Evolutionary conservation across 108 stramenopile species (phyloP).

Genomic region (Bacterosira constricta): DNA sequence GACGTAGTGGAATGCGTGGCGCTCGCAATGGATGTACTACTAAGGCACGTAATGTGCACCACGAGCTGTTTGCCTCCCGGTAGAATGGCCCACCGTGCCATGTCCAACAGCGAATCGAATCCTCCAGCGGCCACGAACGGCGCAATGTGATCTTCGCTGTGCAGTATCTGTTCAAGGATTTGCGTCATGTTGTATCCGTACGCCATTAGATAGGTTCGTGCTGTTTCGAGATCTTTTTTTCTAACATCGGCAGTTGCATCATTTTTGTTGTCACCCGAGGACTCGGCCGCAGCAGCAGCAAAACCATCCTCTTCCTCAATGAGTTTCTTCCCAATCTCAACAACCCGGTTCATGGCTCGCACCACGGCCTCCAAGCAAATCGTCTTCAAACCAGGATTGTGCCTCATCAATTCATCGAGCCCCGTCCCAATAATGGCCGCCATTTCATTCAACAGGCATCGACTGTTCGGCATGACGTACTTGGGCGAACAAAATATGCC

Average conservation of each 20-base stretch:
- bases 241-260: not conserved
- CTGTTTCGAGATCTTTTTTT: conserved; percentile 52
- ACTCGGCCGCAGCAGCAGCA: not conserved
- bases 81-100: conserved; percentile 66
- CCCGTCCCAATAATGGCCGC: conserved; percentile 86
- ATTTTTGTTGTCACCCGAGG: no score
- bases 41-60: conserved; percentile 76
- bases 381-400: conserved; percentile 74
- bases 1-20: conserved; percentile 80
- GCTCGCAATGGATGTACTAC: conserved; percentile 74
- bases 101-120: conserved; percentile 68
- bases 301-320: conserved; percentile 37
- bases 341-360: conserved; percentile 71
- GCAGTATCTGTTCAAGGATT: conserved; percentile 86
- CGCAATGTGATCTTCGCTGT: conserved; percentile 78
- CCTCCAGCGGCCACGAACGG: conserved; percentile 83
- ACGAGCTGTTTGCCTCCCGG: conserved; percentile 73
- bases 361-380: conserved; percentile 44
- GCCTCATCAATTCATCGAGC: conserved; percentile 93
- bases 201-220: conserved; percentile 81
- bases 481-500: conserved; percentile 78
- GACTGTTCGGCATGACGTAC: conserved; percentile 86
- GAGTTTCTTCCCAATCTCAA: conserved; percentile 59
- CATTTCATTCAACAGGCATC: conserved; percentile 88
- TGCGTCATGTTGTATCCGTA: conserved; percentile 86